phyloP scores from a whole-genome alignment of 1,284 basidiomycete species.

The Cryptococcus sp. region DNA sequence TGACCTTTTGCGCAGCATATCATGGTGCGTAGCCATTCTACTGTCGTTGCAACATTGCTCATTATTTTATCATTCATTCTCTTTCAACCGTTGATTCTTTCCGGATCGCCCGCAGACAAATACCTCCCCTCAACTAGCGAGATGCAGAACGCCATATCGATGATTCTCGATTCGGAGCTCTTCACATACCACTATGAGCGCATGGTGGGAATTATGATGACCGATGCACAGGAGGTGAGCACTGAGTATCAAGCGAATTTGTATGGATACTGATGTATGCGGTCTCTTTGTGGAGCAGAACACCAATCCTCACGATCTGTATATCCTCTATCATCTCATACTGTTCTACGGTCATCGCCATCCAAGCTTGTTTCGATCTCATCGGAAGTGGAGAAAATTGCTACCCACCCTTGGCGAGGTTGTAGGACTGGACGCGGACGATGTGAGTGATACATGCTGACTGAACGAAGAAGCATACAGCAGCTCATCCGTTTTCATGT shows the following conservation, averaged over 20 bases:
- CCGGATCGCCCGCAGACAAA: conserved; percentile 60
- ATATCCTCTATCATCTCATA: conserved; percentile 77
- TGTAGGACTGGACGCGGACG: conserved; percentile 48
- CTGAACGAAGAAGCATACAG: too few species aligned
- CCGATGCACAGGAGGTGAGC: conserved; percentile 68
- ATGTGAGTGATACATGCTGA: conserved; percentile 31
- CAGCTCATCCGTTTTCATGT: not conserved
- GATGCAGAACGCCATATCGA: conserved; percentile 72
- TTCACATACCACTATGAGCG: conserved; percentile 84
- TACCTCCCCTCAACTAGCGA: conserved; percentile 78
- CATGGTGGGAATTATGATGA: conserved; percentile 73
- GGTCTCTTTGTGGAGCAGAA: conserved; percentile 56
- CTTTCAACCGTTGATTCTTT: not conserved
- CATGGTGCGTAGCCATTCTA: conserved; percentile 64
- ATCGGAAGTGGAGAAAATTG: conserved; percentile 78
- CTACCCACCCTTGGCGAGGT: conserved; percentile 70
- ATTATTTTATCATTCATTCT: conserved; percentile 5
- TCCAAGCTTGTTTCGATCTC: conserved; percentile 69
- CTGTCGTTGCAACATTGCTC: not conserved
- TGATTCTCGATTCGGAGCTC: conserved; percentile 76
- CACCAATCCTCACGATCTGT: conserved; percentile 83
- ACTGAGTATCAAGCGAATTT: not conserved
- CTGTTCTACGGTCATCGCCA: conserved; percentile 72
- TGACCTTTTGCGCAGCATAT: conserved; percentile 75
- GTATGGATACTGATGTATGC: not conserved